phyloP scores from a whole-genome alignment of 306 rosid genomes.

The Vigna nakashimae region DNA sequence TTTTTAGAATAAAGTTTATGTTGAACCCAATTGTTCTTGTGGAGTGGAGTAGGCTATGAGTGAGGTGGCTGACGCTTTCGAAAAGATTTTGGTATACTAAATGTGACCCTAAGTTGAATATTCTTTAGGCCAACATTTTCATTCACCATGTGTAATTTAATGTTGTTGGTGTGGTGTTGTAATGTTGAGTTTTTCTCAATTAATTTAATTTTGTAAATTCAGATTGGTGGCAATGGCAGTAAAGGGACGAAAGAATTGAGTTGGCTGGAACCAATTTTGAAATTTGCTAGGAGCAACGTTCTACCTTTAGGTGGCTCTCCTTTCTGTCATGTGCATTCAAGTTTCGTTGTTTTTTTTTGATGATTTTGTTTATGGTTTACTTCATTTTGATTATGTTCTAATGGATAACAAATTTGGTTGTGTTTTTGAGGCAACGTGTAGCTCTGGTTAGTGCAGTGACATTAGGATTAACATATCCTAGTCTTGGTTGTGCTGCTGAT shows the following conservation, averaged over 20 bases:
- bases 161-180: constrained; percentile 1
- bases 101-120: neutral
- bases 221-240: constrained; percentile 69
- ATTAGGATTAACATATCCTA: constrained; percentile 73
- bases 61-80: neutral
- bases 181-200: neutral
- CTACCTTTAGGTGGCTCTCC: constrained; percentile 72
- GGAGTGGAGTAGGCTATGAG: neutral
- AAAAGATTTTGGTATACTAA: neutral
- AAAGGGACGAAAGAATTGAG: constrained; percentile 44
- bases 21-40: neutral
- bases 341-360: neutral
- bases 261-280: constrained; percentile 66
- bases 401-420: constrained; percentile 36
- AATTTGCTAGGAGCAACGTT: constrained; percentile 66
- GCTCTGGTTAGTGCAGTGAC: constrained; percentile 73
- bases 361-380: neutral
- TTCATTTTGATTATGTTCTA: constrained; percentile 14
- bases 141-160: neutral
- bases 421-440: constrained; percentile 45
- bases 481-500: constrained; percentile 81
- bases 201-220: constrained; percentile 46
- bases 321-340: constrained; percentile 4
- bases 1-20: neutral
- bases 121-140: neutral